Evolutionary conservation across 768 basidiomycete species (phyloP).

Genomic region (Tulasnella sp.): DNA sequence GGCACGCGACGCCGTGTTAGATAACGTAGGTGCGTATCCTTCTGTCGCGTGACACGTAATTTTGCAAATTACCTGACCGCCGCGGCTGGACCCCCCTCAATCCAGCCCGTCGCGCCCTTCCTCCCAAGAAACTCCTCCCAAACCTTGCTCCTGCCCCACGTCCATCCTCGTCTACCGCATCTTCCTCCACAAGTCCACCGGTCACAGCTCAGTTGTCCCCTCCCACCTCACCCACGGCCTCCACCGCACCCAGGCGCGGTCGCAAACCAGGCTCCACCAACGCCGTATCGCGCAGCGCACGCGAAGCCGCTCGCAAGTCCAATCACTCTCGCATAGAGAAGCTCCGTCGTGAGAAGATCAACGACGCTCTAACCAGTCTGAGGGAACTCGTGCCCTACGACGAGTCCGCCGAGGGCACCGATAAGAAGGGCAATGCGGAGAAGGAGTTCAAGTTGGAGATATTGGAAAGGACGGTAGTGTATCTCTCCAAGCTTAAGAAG

Average conservation of each 20-base stretch:
- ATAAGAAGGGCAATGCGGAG: slow-evolving; percentile 48
- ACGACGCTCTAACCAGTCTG: slow-evolving; percentile 71
- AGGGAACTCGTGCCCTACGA: slow-evolving; percentile 57
- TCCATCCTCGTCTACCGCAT: not conserved
- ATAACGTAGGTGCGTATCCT: not conserved
- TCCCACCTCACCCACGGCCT: not conserved
- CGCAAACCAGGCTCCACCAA: slow-evolving; percentile 47
- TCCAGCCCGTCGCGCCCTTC: not conserved
- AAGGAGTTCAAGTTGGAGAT: slow-evolving; percentile 93
- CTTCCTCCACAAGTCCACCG: not conserved
- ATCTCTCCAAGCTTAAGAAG: slow-evolving; percentile 57
- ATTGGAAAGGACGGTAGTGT: slow-evolving; percentile 68
- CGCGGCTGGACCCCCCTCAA: not conserved
- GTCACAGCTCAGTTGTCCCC: not conserved
- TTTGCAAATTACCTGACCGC: not conserved
- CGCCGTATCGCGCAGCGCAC: slow-evolving; percentile 52
- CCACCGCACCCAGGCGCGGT: slow-evolving; percentile 40
- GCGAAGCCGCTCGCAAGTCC: slow-evolving; percentile 80
- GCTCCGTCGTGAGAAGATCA: slow-evolving; percentile 88
- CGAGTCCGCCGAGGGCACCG: slow-evolving; percentile 22
- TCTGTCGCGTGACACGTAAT: not conserved
- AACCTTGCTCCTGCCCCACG: not conserved
- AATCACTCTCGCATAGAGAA: slow-evolving; percentile 96
- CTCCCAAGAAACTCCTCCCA: slow-evolving; percentile 1
- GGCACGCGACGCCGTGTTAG: not conserved